Conservation (phyloP, 257 asterid genomes). For the Leonotis leonurus region DNA sequence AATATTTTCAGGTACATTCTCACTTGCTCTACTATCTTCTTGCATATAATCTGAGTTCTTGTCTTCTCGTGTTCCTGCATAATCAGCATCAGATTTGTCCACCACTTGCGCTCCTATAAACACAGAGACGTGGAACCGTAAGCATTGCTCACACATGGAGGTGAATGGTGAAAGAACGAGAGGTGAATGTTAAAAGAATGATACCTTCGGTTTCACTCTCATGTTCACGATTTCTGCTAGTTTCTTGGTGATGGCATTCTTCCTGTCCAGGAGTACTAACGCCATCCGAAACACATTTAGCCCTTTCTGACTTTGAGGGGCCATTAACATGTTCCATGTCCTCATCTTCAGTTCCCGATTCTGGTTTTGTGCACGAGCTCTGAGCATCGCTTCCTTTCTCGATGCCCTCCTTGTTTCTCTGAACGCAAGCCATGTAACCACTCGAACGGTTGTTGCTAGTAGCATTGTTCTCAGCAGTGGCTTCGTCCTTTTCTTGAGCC, state of each 20-base stretch:
- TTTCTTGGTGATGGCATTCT: constrained; percentile 19
- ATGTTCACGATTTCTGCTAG: constrained; percentile 15
- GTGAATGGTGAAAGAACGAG: background rate
- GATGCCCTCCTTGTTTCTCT: too few species aligned
- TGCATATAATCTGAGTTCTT: constrained; percentile 12
- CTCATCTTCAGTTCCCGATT: constrained; percentile 39
- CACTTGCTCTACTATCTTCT: constrained; percentile 13
- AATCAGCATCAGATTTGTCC: constrained; percentile 11
- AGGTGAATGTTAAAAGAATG: background rate
- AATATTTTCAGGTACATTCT: constrained; percentile 24
- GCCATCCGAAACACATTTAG: constrained; percentile 22
- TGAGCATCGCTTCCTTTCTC: too few species aligned
- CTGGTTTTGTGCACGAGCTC: constrained; percentile 92
- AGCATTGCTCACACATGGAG: constrained; percentile 5
- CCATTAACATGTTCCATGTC: constrained; percentile 25
- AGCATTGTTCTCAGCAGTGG: constrained; percentile 72
- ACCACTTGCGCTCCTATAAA: constrained; percentile 28
- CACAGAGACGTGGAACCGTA: background rate
- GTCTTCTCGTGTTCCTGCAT: constrained; percentile 25
- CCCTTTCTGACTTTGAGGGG: constrained; percentile 27
- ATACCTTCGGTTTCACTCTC: constrained; percentile 37
- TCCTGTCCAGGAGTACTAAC: constrained; percentile 24
- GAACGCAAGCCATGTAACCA: too few species aligned
- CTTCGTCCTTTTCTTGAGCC: constrained; percentile 61
- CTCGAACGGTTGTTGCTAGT: constrained; percentile 64